Base-by-base conservation (phyloP, 352 stramenopile genomes). In the Globisporangium cylindrosporum region DNA sequence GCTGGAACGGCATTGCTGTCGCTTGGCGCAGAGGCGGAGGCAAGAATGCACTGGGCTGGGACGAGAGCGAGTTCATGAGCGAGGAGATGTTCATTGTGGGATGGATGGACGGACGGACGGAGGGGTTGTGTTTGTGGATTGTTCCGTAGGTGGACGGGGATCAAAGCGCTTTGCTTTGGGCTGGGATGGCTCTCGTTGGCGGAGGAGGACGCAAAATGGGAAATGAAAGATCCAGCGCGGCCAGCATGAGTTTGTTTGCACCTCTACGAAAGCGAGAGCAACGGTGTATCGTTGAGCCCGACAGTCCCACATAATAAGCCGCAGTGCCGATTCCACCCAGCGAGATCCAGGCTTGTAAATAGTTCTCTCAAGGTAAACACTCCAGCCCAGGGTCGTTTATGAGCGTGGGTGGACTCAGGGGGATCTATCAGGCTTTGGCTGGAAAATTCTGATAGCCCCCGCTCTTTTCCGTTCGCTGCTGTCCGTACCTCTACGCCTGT, bases 51-150 rank as follows among this genome's bases (percentile, higher is more conserved):
- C 10, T 15, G 3, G 38, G 22, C 15, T 55, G 12, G 3, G 20
- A 6, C 25, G 63, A 12, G 25, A 57, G 63, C 27, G 63, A 62
- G 18, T 20, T 43, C 53, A 68, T 49, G 53, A 62, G 24, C 55
- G 63, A 34, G 27, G 53, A 60, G 9, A 68, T 49, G 38, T 68
- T 59, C 63, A 68, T 68, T 38, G 27, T 38, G n/a, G 54, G 25
- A 41, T 4, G 53, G 53, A 59, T 15, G 29, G 49, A 10, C 18
- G 18, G 20, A 25, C 12, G 18, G 43, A 24, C 27, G 27, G 27
- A 29, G 29, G 29, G 29, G 20, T 56, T 56, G n/a, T 22, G 43
- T 49, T 49, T 5, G 41, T 43, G 43, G 18, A 22, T 51, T 51
- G 4, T 12, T 54, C 20, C 48, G 18, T 54, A n/a, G 41, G 43